These are phyloP conservation scores for Penicillium lagena DNA, from an alignment of 495 filamentous ascomycete genomes.

Conservation along the genomic window DNA sequence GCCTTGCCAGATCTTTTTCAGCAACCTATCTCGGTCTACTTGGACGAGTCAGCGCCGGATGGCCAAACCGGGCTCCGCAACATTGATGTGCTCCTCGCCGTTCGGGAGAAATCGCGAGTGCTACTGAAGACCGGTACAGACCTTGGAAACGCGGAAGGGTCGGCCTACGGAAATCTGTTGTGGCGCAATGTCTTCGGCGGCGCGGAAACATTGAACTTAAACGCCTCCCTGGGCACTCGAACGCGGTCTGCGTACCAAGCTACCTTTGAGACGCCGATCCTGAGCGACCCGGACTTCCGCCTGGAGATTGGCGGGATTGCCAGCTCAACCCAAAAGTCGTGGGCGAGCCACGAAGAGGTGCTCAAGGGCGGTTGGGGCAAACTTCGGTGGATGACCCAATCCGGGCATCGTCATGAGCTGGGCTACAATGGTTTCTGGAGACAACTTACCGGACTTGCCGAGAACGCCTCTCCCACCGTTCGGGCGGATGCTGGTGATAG, in stretches of 20 bases:
- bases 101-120: constrained; percentile 71
- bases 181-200: constrained; percentile 93
- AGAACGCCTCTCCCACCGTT: constrained; percentile 70
- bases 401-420: constrained; percentile 63
- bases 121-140: constrained; percentile 88
- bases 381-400: constrained; percentile 59
- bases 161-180: constrained; percentile 75
- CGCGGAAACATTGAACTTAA: constrained; percentile 78
- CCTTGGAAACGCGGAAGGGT: constrained; percentile 84
- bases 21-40: constrained; percentile 68
- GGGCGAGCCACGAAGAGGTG: constrained; percentile 89
- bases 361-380: constrained; percentile 74
- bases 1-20: constrained; percentile 70
- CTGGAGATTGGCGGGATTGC: constrained; percentile 69
- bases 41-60: constrained; percentile 62
- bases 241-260: constrained; percentile 85
- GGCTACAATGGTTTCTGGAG: constrained; percentile 79
- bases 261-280: constrained; percentile 71
- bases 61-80: constrained; percentile 55
- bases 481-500: constrained; percentile 84
- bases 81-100: constrained; percentile 68
- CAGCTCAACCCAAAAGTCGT: constrained; percentile 77
- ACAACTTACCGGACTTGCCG: constrained; percentile 71
- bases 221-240: constrained; percentile 80
- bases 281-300: constrained; percentile 73